Conservation (phyloP, 495 filamentous ascomycete species). For the Podospora pseudocomata region DNA sequence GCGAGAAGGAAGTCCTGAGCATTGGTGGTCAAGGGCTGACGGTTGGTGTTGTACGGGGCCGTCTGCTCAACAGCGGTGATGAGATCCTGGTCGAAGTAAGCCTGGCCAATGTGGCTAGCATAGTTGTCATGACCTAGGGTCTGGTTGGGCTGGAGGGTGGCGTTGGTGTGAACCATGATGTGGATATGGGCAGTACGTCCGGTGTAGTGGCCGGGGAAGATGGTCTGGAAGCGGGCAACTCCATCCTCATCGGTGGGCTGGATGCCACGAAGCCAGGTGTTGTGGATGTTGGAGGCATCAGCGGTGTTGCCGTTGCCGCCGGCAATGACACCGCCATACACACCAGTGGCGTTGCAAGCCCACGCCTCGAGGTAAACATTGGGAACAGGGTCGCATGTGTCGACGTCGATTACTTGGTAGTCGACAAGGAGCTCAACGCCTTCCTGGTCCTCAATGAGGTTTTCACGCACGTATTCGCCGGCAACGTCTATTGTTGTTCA, state of each 20-base stretch:
- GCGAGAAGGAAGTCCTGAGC: constrained; percentile 42
- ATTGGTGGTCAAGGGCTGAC: constrained; percentile 49
- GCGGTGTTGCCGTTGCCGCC: constrained; percentile 41
- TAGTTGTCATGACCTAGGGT: constrained; percentile 44
- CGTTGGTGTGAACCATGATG: constrained; percentile 47
- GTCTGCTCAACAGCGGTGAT: constrained; percentile 53
- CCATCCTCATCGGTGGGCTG: constrained; percentile 47
- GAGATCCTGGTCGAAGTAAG: constrained; percentile 62
- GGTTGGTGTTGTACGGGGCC: constrained; percentile 56
- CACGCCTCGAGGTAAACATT: constrained; percentile 59
- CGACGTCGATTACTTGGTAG: constrained; percentile 56
- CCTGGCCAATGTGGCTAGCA: constrained; percentile 57
- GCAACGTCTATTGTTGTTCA: constrained; percentile 28
- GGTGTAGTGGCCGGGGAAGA: constrained; percentile 57
- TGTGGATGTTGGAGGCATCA: constrained; percentile 44
- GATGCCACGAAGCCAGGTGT: constrained; percentile 51
- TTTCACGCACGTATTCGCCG: constrained; percentile 49
- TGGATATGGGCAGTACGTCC: constrained; percentile 45
- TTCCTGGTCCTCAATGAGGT: constrained; percentile 52
- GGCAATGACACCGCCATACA: constrained; percentile 54
- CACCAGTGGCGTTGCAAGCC: constrained; percentile 47
- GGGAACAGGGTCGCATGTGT: constrained; percentile 55
- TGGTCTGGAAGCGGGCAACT: constrained; percentile 47
- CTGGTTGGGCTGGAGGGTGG: constrained; percentile 43
- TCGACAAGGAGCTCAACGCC: constrained; percentile 58